Evolutionary conservation across 1,284 basidiomycete genomes (phyloP).

Genomic region (Somion occarium): DNA sequence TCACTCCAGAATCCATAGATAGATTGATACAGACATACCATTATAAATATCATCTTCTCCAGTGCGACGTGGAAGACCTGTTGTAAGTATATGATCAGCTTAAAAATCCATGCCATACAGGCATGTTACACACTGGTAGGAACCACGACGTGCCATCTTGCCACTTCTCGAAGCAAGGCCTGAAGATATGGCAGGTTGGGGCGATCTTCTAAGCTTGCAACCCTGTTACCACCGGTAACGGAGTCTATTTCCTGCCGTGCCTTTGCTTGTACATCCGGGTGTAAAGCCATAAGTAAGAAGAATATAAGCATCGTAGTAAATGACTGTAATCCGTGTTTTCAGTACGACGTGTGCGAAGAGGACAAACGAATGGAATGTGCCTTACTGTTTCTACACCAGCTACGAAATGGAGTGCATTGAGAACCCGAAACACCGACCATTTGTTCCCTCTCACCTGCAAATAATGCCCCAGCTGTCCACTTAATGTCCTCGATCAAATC

Average conservation of each 20-base stretch:
- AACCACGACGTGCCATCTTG: background rate
- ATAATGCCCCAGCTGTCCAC: slow-evolving; percentile 1
- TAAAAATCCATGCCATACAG: background rate
- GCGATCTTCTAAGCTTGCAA: slow-evolving; percentile 30
- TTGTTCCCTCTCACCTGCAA: background rate
- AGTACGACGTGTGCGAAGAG: no score
- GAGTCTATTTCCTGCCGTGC: slow-evolving; percentile 32
- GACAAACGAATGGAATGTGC: no score
- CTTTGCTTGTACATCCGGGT: slow-evolving; percentile 26
- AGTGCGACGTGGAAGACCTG: background rate
- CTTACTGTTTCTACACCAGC: background rate
- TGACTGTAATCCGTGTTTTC: no score
- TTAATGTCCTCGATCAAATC: background rate
- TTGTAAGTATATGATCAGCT: background rate
- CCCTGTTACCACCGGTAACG: slow-evolving; percentile 22
- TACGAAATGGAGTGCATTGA: background rate
- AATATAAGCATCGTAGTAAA: slow-evolving; percentile 9
- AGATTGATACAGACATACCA: background rate
- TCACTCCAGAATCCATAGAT: background rate
- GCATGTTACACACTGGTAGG: background rate
- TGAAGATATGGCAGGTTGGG: slow-evolving; percentile 26
- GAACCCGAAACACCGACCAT: background rate
- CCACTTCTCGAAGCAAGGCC: slow-evolving; percentile 26
- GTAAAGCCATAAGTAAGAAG: slow-evolving; percentile 26
- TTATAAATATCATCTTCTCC: background rate